Evolutionary conservation across 192 early-diverging fungal genomes (phyloP), one percentile per base, ranked within the genome.

Genomic region (Oehlia diaphana): DNA sequence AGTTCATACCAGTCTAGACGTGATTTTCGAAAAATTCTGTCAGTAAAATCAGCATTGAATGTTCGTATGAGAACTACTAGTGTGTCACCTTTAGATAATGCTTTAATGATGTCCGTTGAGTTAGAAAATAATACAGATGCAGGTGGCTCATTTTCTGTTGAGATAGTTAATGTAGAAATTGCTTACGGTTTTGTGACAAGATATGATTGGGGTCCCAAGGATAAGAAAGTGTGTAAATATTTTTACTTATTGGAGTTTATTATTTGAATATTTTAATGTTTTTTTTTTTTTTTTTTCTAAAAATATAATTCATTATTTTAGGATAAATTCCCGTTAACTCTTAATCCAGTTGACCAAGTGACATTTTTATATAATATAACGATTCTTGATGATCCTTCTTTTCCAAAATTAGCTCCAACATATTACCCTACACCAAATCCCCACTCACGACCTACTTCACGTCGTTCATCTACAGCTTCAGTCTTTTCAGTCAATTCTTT

Each of bases 81-180:
- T 39, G 88, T 86, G 4, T 89, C 88, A 7, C 84, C 88, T 13
- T 84, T 83, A 42, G 90, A 91, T 47, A 88, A 89, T 65, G 84
- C 83, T 9, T 78, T 91, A 50, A 91, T 89, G 86, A 91, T 91
- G 90, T 91, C 90, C 0, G 87, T 91, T 12, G 90, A 91, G 63
- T 72, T 91, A 16, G 90, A 91, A 76, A 91, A 91, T 74, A 87
- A 89, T 31, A 83, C 80, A 6, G 87, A 86, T 33, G 83, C 84
- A 14, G 86, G 86, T n/a, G 85, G 84, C 67, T 82, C 84, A 47
- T 91, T 91, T 80, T 74, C 81, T 39, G 80, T 87, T 12, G 81
- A 85, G 8, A 80, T 84, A 10, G 76, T 91, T 9, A 86, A 89
- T 53, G 87, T 91, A 0, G 84, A 89, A 19, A 87, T 91, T 35